Conservation (phyloP, 352 stramenopile species). For the Peronospora destructor region DNA sequence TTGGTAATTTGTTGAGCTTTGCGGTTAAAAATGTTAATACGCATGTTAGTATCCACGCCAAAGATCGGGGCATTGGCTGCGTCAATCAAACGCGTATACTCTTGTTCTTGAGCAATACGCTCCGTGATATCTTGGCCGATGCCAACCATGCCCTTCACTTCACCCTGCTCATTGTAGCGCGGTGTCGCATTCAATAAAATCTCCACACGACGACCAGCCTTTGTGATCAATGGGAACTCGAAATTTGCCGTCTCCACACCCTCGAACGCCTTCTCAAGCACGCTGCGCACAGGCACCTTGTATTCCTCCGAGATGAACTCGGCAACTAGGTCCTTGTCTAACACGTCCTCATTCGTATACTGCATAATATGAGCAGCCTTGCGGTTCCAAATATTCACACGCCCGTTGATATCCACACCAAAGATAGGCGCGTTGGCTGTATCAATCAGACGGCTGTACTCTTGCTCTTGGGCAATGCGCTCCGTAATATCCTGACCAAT, state of each 20-base stretch:
- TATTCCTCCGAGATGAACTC: slow-evolving; percentile 54
- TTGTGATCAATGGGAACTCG: too few species aligned
- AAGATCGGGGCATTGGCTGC: slow-evolving; percentile 61
- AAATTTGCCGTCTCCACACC: slow-evolving; percentile 34
- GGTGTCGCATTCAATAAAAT: too few species aligned
- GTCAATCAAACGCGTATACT: slow-evolving; percentile 47
- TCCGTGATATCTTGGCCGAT: too few species aligned
- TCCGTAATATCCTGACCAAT: too few species aligned
- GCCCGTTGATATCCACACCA: slow-evolving; percentile 45
- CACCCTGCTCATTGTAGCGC: too few species aligned
- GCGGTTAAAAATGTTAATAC: slow-evolving; percentile 65
- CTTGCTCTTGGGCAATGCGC: too few species aligned
- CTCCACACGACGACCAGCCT: too few species aligned
- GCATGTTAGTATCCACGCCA: slow-evolving; percentile 59
- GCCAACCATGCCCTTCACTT: too few species aligned
- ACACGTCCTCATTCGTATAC: slow-evolving; percentile 37
- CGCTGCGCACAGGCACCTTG: slow-evolving; percentile 25
- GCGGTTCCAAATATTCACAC: slow-evolving; percentile 60
- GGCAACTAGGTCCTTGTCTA: slow-evolving; percentile 33
- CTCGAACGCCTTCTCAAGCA: slow-evolving; percentile 34
- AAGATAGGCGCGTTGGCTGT: slow-evolving; percentile 65
- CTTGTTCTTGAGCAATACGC: too few species aligned
- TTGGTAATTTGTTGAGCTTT: too few species aligned
- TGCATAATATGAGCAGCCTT: slow-evolving; percentile 37
- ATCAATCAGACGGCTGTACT: slow-evolving; percentile 38